Base-by-base conservation (phyloP, 257 asterid species). In the Solanum rostratum region DNA sequence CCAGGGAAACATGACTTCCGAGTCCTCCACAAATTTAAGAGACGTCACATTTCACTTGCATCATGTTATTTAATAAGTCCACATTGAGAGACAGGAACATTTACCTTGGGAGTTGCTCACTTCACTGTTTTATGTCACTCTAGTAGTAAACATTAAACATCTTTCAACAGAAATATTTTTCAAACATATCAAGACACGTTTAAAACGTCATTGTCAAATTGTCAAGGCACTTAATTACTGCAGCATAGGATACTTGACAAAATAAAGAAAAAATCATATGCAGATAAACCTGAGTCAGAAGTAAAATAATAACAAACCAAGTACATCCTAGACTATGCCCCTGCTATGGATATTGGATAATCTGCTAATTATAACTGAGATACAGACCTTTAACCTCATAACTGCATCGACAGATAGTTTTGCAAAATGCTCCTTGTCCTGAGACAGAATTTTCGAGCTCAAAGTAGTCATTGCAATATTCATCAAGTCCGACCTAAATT, bases 381-480 rank as follows among this genome's bases (percentile, higher is more conserved):
- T 63, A 66, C 59, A 33, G 83, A 94, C 98, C 98, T 95, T 95
- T 68, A 95, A 85, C 87, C 98, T 87, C 98, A 92, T 91, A 79
- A 94, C 98, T 7, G 98, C 98, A 88, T 94, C 98, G 79, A 92
- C 96, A 53, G 95, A 96, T 41, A 95, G 90, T 88, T 88, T 88
- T 10, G 94, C 96, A 91, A 95, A 95, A 88, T 92, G 96, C 82
- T 91, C 98, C 88, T 93, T 94, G 89, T 95, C 98, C 87, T 94
- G 98, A 69, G 98, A 92, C 83, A 94, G 90, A 87, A 95, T 94
- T 86, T 95, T 95, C 85, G 97, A 94, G 80, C 98, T 95, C 92
- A 95, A 88, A 55, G 98, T 95, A 85, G 98, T 95, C 97, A 85
- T 92, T 45, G 97, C 97, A 70, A 95, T 94, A 90, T 92, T 94